Conservation (phyloP, 805 yeast genomes). For the Komagataella kurtzmanii region DNA sequence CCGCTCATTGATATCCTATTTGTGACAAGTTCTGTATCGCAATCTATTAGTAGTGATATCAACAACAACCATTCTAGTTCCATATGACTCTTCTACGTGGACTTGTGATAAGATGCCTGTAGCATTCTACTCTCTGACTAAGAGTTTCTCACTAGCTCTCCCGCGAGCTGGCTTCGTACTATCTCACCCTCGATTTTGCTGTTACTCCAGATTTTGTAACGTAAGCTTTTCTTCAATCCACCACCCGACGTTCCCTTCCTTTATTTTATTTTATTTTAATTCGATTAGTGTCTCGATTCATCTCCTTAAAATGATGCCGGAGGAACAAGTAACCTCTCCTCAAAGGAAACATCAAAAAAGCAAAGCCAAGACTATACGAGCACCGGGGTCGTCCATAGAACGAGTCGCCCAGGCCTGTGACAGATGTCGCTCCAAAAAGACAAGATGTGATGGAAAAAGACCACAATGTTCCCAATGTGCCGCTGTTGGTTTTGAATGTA, state of each 20-base stretch:
- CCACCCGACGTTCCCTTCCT: neutral
- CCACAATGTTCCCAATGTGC: constrained; percentile 75
- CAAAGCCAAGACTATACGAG: constrained; percentile 39
- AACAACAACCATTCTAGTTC: too few species aligned
- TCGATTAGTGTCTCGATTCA: neutral
- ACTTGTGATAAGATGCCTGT: neutral
- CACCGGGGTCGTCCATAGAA: constrained; percentile 53
- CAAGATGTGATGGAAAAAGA: constrained; percentile 64
- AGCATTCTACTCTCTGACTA: neutral
- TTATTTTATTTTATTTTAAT: too few species aligned
- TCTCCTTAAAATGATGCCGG: neutral
- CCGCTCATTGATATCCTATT: neutral
- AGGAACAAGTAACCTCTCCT: neutral
- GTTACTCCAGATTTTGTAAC: neutral
- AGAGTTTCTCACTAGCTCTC: neutral
- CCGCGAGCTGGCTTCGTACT: neutral
- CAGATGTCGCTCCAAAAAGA: constrained; percentile 71
- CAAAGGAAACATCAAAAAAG: neutral
- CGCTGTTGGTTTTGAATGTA: constrained; percentile 77
- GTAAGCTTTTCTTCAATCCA: neutral
- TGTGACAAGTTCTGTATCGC: neutral
- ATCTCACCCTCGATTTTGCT: neutral
- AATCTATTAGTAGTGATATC: neutral
- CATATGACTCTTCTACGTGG: neutral
- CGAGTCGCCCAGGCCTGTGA: constrained; percentile 89